Base-by-base conservation (phyloP, 345 rosid species). In the Eutrema japonicum region DNA sequence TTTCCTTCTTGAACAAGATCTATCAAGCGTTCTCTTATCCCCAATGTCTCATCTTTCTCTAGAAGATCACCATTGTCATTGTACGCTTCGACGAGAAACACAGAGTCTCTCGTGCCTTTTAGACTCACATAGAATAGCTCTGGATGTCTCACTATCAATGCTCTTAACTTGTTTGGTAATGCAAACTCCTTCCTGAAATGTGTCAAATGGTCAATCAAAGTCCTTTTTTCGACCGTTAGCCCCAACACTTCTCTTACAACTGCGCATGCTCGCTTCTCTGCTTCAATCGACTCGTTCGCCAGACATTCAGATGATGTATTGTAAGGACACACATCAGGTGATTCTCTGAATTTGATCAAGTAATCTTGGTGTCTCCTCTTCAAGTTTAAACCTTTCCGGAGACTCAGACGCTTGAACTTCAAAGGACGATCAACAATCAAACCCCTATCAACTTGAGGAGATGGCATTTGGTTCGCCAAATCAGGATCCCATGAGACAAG, bases 161-260 rank as follows among this genome's bases (percentile, higher is more conserved):
- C 83, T 82, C 93, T 84, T 82, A 89, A 56, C 83, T 89, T 85
- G 62, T 90, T 90, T 9, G 97, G 80, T 2, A 93, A 82, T 18
- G 82, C 81, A 46, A 89, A 89, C 54, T 93, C 98, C 42, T 89
- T 88, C 82, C 98, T 83, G 76, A 93, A 90, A 79, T 89, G 96
- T 12, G 97, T 89, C 82, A 93, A 77, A 72, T 93, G 96, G 53
- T 93, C 98, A 12, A 90, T 76, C 63, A 93, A 73, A 64, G 93
- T 90, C 73, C 89, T 83, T 79, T 83, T 90, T 71, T 89, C 96
- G 41, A 87, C 86, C 32, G 82, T 83, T 86, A 91, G 76, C 7
- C 89, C 92, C 74, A 91, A 50, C 29, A 91, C 82, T 69, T 91
- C 97, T 66, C 96, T 80, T 53, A 85, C 85, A 27, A 91, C 83